These are phyloP conservation scores for Dimocarpus longan DNA, from an alignment of 345 rosid genomes.

Conservation along the genomic window DNA sequence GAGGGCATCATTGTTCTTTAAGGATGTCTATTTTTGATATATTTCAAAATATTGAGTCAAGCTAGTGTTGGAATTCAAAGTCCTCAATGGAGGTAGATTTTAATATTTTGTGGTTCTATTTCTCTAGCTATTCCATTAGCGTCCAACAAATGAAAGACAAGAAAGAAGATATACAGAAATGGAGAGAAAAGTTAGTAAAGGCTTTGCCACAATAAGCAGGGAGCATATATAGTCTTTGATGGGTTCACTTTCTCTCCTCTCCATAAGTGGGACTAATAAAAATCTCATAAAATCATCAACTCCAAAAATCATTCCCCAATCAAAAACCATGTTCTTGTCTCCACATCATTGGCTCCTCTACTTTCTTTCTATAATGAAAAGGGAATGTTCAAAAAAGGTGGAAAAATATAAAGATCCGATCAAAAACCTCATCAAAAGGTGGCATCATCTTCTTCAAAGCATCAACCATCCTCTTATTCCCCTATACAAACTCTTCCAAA, in stretches of 20 bases:
- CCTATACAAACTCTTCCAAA: constrained; percentile 33
- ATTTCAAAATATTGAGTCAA: too few species aligned
- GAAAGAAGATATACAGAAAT: constrained; percentile 16
- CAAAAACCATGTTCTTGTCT: constrained; percentile 22
- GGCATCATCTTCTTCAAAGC: constrained; percentile 30
- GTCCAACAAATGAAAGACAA: constrained; percentile 35
- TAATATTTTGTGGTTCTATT: neutral
- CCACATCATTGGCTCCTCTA: neutral
- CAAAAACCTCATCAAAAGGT: constrained; percentile 5
- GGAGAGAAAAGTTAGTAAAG: neutral
- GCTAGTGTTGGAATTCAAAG: neutral
- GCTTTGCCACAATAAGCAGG: neutral
- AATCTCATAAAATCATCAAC: constrained; percentile 17
- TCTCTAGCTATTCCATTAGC: constrained; percentile 31
- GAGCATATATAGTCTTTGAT: neutral
- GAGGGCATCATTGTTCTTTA: too few species aligned
- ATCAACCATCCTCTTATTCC: too few species aligned
- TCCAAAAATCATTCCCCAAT: constrained; percentile 26
- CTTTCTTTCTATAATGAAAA: constrained; percentile 18
- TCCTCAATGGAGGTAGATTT: neutral
- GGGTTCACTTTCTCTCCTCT: constrained; percentile 31
- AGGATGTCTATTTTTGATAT: too few species aligned
- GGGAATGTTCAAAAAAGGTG: constrained; percentile 23
- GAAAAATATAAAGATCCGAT: constrained; percentile 19
- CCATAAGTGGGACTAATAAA: constrained; percentile 24